Base-by-base conservation (phyloP, 2,329 filamentous ascomycete genomes). In the Botrytis paeoniae region DNA sequence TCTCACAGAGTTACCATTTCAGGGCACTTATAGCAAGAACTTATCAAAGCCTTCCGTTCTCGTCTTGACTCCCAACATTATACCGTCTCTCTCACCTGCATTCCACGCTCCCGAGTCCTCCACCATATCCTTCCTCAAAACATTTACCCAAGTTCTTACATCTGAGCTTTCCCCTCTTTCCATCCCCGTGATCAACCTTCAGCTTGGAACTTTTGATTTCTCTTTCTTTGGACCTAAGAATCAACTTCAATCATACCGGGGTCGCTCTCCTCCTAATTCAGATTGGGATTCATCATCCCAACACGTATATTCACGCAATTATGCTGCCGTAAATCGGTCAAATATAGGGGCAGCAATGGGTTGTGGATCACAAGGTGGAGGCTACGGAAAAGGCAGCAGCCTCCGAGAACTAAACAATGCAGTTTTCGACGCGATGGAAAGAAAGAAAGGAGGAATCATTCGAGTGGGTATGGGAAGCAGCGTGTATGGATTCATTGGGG, bases 191-290 rank as follows among this genome's bases (percentile, higher is more conserved):
- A 92, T 92, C 2, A 94, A 98, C 80, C 87, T 99, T 81, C 94
- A 95, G 82, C 89, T 98, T 2, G 96, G 96, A 73, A 95, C 93
- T 35, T 94, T 99, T 81, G 95, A 98, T 82, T 90, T 95, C 78
- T 89, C 90, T 10, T 86, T 90, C 75, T 90, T 91, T 82, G 86
- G 86, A 3, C 87, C 86, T 81, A 73, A 84, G 81, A 62, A 79
- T 60, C 78, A 83, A 39, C 73, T 76, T 12, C 65, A 68, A 43
- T 78, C 77, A 2, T 65, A 85, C 16, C 82, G 84, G 37, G 82
- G 85, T 57, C 85, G 87, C 41, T 69, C 70, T 39, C 62, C 69
- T 63, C 35, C 22, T 4, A 48, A 60, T 54, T 37, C 43, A 20
- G 63, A 69, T 35, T 94, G 92, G 92, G 86, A 89, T 10, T 86